A percentile compares a stretch with the other conserved stretches of the same genome.
These are phyloP conservation scores for Pouteria glomerata DNA, from an alignment of 148 eudicot species.

Conservation along the genomic window DNA sequence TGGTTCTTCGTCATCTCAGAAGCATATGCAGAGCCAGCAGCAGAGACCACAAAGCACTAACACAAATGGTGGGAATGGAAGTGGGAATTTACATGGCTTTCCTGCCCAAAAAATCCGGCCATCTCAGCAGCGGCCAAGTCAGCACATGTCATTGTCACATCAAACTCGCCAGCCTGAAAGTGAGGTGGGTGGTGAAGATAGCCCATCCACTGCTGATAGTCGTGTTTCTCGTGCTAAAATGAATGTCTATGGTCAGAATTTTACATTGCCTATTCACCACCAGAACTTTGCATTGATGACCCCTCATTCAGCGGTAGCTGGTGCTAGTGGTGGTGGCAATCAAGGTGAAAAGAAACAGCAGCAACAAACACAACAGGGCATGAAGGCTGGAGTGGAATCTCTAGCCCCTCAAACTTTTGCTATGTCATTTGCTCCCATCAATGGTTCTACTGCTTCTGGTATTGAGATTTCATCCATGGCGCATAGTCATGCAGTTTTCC, in stretches of 20 bases:
- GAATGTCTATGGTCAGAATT: constrained; percentile 68
- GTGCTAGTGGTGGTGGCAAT: constrained; percentile 26
- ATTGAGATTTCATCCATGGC: constrained; percentile 65
- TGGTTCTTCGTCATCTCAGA: constrained; percentile 73
- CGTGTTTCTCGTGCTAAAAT: constrained; percentile 52
- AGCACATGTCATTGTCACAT: constrained; percentile 14
- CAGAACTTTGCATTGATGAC: constrained; percentile 68
- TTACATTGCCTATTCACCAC: constrained; percentile 63
- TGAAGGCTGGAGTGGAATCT: constrained; percentile 41
- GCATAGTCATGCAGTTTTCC: constrained; percentile 58
- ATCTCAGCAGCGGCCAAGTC: constrained; percentile 37
- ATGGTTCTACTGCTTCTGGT: constrained; percentile 44
- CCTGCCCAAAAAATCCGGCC: constrained; percentile 42
- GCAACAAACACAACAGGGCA: constrained; percentile 49
- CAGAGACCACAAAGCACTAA: constrained; percentile 46
- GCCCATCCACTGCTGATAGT: constrained; percentile 76
- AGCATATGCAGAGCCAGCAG: constrained; percentile 71
- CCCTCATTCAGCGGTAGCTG: constrained; percentile 29
- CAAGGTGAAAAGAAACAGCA: constrained; percentile 70
- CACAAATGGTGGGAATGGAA: constrained; percentile 32
- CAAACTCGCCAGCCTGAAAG: constrained; percentile 29
- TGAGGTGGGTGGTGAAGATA: constrained; percentile 66
- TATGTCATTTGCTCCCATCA: constrained; percentile 73
- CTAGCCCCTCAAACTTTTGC: constrained; percentile 56
- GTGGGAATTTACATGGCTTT: constrained; percentile 47